Conservation (phyloP, 2,329 filamentous ascomycete genomes). For the Simplicillium aogashimaense region DNA sequence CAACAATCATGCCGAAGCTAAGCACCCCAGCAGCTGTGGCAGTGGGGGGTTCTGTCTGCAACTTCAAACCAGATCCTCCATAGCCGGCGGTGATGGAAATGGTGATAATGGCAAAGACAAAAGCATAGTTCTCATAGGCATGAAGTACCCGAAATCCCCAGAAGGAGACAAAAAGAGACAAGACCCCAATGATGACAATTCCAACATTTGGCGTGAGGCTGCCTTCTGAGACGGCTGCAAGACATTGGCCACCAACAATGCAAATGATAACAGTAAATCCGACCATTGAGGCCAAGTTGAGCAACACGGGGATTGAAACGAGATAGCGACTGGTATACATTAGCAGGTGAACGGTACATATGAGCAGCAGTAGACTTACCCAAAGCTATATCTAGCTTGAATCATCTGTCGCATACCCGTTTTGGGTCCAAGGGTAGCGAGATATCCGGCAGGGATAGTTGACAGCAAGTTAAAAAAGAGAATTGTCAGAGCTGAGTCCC, state of each 20-base stretch:
- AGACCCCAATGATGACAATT: conserved; percentile 49
- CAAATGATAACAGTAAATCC: conserved; percentile 55
- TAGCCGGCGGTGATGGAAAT: conserved; percentile 45
- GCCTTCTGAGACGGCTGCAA: conserved; percentile 41
- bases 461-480: conserved; percentile 52
- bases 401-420: conserved; percentile 59
- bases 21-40: conserved; percentile 36
- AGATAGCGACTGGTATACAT: conserved; percentile 34
- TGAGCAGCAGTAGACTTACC: conserved; percentile 21
- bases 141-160: conserved; percentile 49
- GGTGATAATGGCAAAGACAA: conserved; percentile 43
- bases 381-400: conserved; percentile 53
- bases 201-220: conserved; percentile 42
- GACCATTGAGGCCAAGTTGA: conserved; percentile 53
- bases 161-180: conserved; percentile 51
- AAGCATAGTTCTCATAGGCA: conserved; percentile 47
- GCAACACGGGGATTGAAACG: conserved; percentile 47
- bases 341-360: neutral
- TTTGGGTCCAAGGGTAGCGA: conserved; percentile 48
- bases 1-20: conserved; percentile 50
- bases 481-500: conserved; percentile 48
- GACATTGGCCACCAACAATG: conserved; percentile 50
- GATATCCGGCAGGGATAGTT: conserved; percentile 42
- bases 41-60: conserved; percentile 32
- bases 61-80: conserved; percentile 36